These are phyloP conservation scores for Cryptosporidium andersoni DNA, from an alignment of 169 alveolate species.

Conservation along the genomic window DNA sequence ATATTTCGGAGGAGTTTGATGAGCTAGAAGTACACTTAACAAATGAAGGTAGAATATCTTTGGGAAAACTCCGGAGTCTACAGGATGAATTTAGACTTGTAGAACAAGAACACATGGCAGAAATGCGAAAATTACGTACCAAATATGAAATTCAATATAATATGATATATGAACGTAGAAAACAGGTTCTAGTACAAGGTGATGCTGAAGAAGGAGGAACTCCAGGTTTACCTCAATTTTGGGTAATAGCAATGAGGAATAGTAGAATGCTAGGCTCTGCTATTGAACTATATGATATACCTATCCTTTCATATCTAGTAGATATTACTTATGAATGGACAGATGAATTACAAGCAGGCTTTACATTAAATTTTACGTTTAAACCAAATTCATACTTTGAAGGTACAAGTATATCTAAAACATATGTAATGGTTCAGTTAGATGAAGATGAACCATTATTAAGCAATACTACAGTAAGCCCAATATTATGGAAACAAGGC, in stretches of 20 bases:
- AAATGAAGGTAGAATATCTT: conserved; percentile 33
- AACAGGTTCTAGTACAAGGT: conserved; percentile 35
- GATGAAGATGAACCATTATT: conserved; percentile 69
- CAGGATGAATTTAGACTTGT: conserved; percentile 31
- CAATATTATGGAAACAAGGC: conserved; percentile 57
- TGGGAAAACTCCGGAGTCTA: conserved; percentile 20
- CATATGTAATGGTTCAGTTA: conserved; percentile 47
- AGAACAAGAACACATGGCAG: conserved; percentile 47
- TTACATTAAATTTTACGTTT: conserved; percentile 71
- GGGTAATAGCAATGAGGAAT: conserved; percentile 73
- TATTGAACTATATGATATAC: conserved; percentile 74
- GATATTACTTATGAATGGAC: conserved; percentile 74
- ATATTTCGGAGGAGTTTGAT: conserved; percentile 6
- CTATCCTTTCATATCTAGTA: conserved; percentile 66
- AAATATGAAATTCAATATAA: conserved; percentile 51
- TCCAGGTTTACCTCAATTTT: conserved; percentile 72
- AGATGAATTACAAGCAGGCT: conserved; percentile 72
- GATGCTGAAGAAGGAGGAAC: conserved; percentile 44
- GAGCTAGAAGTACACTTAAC: conserved; percentile 38
- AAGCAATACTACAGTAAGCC: conserved; percentile 49
- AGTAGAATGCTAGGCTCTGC: conserved; percentile 71
- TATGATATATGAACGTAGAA: conserved; percentile 14
- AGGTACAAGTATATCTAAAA: conserved; percentile 68
- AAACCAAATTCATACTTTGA: conserved; percentile 74
- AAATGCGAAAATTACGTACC: conserved; percentile 46